These are phyloP conservation scores for Fusarium pilosicola DNA, from an alignment of 2,329 filamentous ascomycete genomes.

Conservation along the genomic window DNA sequence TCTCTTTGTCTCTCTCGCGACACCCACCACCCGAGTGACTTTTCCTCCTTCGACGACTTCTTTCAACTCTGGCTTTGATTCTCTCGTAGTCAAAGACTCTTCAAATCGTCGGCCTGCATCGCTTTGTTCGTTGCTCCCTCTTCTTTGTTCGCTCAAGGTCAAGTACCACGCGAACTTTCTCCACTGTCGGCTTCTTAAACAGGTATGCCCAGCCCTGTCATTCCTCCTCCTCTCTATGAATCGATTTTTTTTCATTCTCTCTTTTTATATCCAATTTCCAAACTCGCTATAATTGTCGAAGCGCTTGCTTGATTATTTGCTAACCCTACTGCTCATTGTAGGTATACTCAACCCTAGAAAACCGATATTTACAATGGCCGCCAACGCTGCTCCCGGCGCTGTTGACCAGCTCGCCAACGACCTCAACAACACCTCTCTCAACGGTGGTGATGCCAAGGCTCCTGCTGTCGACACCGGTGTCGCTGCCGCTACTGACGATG, in stretches of 20 bases:
- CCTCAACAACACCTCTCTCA: conserved; percentile 76
- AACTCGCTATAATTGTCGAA: conserved; percentile 6
- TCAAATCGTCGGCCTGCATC: conserved; percentile 35
- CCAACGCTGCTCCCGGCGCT: conserved; percentile 67
- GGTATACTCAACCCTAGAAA: conserved; percentile 31
- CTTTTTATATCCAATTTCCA: neutral
- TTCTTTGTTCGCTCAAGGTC: conserved; percentile 44
- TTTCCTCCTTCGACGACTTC: conserved; percentile 26
- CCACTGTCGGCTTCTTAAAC: conserved; percentile 35
- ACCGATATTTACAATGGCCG: conserved; percentile 64
- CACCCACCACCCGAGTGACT: conserved; percentile 45
- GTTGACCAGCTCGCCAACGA: conserved; percentile 85
- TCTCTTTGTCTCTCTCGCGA: conserved; percentile 45
- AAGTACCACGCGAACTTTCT: conserved; percentile 42
- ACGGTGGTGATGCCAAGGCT: conserved; percentile 73
- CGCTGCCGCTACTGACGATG: conserved; percentile 62
- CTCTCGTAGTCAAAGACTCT: conserved; percentile 40
- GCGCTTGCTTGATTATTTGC: conserved; percentile 17
- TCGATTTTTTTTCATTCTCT: neutral
- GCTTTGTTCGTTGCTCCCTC: conserved; percentile 46
- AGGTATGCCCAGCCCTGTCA: conserved; percentile 27
- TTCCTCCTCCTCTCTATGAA: conserved; percentile 15
- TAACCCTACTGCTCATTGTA: conserved; percentile 28
- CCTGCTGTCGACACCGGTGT: conserved; percentile 81
- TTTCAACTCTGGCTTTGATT: conserved; percentile 39